Percentiles rank a stretch among this genome's conserved stretches.
Conservation (phyloP, 768 basidiomycete genomes). For the Chalciporus chontae region DNA sequence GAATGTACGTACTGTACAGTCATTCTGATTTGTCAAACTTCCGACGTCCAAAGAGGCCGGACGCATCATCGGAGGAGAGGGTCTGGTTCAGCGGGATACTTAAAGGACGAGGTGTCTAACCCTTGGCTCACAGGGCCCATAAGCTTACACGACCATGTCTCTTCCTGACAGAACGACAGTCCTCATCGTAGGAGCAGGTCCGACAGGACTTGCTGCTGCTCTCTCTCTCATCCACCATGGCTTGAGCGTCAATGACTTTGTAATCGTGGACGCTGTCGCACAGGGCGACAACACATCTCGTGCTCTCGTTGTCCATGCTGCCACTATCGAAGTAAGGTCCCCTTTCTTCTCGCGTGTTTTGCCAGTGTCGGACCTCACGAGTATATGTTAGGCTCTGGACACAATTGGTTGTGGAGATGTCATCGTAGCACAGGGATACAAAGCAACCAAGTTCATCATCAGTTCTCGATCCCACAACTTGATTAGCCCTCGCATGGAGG, state of each 20-base stretch:
- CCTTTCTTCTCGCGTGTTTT: neutral
- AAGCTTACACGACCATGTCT: slow-evolving; percentile 12
- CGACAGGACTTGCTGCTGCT: slow-evolving; percentile 45
- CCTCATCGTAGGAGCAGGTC: slow-evolving; percentile 52
- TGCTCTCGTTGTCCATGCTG: slow-evolving; percentile 48
- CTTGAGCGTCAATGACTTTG: slow-evolving; percentile 34
- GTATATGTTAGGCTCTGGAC: slow-evolving; percentile 42
- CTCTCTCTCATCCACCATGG: slow-evolving; percentile 44
- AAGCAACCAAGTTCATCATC: slow-evolving; percentile 22
- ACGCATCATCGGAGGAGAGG: too few species aligned
- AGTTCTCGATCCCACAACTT: slow-evolving; percentile 31
- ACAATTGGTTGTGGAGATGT: slow-evolving; percentile 39
- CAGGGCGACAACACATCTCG: slow-evolving; percentile 42
- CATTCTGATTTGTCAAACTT: too few species aligned
- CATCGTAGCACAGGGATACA: slow-evolving; percentile 39
- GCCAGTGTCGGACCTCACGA: slow-evolving; percentile 25
- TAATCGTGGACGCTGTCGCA: slow-evolving; percentile 40
- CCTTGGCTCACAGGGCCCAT: too few species aligned
- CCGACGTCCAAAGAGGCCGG: too few species aligned
- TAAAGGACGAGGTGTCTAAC: neutral
- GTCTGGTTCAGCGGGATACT: neutral
- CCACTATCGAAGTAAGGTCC: slow-evolving; percentile 46
- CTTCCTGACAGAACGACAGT: slow-evolving; percentile 38
- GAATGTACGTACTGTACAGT: too few species aligned
- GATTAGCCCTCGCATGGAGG: slow-evolving; percentile 29